Conservation (phyloP, 2,329 filamentous ascomycete species). For the Aspergillus quadricinctus region DNA sequence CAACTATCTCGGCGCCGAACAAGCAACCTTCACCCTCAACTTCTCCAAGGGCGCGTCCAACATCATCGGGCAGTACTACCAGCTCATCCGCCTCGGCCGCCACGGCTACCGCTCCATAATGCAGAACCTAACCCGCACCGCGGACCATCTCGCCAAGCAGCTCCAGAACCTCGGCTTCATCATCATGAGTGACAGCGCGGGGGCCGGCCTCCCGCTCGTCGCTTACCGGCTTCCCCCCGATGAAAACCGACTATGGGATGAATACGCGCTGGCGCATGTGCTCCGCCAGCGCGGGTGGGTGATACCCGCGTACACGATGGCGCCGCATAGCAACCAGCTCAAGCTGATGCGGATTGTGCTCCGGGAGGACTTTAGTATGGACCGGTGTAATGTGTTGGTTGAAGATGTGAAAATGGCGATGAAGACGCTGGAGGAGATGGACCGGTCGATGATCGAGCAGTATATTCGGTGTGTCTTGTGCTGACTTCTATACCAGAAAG, state of each 20-base stretch:
- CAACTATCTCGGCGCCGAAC: constrained; percentile 67
- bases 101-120: constrained; percentile 59
- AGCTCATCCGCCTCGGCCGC: constrained; percentile 66
- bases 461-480: constrained; percentile 55
- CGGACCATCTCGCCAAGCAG: constrained; percentile 73
- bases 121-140: constrained; percentile 77
- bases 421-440: constrained; percentile 65
- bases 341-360: constrained; percentile 92
- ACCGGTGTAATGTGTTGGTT: constrained; percentile 72
- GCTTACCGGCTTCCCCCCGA: constrained; percentile 70
- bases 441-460: constrained; percentile 63
- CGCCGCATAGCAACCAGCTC: constrained; percentile 72
- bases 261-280: constrained; percentile 75
- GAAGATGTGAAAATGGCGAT: constrained; percentile 72
- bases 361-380: constrained; percentile 80
- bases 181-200: constrained; percentile 76
- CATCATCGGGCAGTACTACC: constrained; percentile 68
- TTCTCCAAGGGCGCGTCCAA: constrained; percentile 68
- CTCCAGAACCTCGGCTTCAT: constrained; percentile 73
- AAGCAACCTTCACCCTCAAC: constrained; percentile 67
- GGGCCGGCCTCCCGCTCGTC: constrained; percentile 77
- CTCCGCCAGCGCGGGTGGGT: constrained; percentile 84
- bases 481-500: background rate
- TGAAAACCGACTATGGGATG: constrained; percentile 57
- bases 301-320: constrained; percentile 94